These are phyloP conservation scores for Viridothelium virens DNA, from an alignment of 495 filamentous ascomycete genomes.

Conservation along the genomic window DNA sequence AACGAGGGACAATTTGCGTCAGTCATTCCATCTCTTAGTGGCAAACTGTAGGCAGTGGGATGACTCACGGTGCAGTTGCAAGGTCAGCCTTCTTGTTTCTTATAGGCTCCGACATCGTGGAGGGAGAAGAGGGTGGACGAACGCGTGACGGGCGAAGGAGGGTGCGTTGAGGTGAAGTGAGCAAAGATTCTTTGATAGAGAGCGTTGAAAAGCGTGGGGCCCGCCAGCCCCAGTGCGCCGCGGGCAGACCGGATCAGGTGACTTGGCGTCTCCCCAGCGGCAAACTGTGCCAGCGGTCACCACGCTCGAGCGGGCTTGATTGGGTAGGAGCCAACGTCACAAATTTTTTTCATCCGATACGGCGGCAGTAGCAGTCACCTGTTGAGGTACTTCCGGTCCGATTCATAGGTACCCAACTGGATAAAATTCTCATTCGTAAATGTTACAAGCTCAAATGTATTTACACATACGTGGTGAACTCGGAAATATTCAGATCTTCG, in stretches of 20 bases:
- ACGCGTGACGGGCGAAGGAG: background rate
- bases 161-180: background rate
- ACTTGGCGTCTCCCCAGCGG: background rate
- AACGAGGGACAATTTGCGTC: conserved; percentile 14
- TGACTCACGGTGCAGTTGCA: conserved; percentile 70
- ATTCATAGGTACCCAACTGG: too few species aligned
- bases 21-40: conserved; percentile 18
- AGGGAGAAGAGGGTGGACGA: background rate
- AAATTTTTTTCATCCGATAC: background rate
- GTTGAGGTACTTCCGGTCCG: too few species aligned
- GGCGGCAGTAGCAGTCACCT: too few species aligned
- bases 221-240: background rate
- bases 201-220: conserved; percentile 6
- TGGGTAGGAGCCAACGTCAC: background rate
- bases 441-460: background rate
- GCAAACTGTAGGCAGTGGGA: conserved; percentile 12
- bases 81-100: conserved; percentile 76
- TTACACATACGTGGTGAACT: background rate
- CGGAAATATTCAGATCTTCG: background rate
- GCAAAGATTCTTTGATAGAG: conserved; percentile 7
- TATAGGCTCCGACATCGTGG: conserved; percentile 80
- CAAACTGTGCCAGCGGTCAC: background rate
- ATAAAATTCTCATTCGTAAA: too few species aligned
- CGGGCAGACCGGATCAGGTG: background rate
- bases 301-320: background rate